phyloP scores from a whole-genome alignment of 257 asterid genomes.

The Voacanga thouarsii region DNA sequence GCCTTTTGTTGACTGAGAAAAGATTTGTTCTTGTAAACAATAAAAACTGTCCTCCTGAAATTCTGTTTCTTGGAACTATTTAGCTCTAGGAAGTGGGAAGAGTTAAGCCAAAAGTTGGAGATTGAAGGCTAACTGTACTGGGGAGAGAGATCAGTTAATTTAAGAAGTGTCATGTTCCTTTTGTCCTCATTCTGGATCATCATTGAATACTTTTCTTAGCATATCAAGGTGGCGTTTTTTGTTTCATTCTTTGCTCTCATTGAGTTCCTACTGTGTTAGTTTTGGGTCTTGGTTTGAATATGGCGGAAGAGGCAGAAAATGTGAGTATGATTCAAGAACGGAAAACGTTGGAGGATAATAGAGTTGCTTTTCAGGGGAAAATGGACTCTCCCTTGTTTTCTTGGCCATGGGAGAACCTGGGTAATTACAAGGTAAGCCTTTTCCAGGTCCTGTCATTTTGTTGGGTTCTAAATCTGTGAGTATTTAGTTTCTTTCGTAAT shows the following conservation, averaged over 20 bases:
- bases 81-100: not conserved
- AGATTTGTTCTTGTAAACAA: not conserved
- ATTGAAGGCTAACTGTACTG: not conserved
- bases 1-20: not conserved
- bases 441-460: not conserved
- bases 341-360: constrained; percentile 8
- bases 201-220: not conserved
- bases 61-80: constrained; percentile 6
- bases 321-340: constrained; percentile 7
- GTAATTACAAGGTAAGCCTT: constrained; percentile 57
- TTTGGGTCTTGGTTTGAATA: not conserved
- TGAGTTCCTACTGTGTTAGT: not conserved
- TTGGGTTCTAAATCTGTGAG: not conserved
- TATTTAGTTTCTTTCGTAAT: not conserved
- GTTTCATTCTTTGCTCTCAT: not conserved
- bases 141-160: not conserved
- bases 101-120: not conserved
- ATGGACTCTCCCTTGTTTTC: constrained; percentile 57
- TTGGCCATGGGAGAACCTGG: constrained; percentile 88
- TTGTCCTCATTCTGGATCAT: not conserved
- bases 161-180: not conserved
- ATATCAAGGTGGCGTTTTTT: not conserved
- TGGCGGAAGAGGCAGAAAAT: constrained; percentile 31
- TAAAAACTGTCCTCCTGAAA: not conserved
- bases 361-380: constrained; percentile 22